Percentiles rank a stretch among this genome's conserved stretches.
phyloP scores from a whole-genome alignment of 768 basidiomycete genomes.

The Brasilioporus rufonigricans region DNA sequence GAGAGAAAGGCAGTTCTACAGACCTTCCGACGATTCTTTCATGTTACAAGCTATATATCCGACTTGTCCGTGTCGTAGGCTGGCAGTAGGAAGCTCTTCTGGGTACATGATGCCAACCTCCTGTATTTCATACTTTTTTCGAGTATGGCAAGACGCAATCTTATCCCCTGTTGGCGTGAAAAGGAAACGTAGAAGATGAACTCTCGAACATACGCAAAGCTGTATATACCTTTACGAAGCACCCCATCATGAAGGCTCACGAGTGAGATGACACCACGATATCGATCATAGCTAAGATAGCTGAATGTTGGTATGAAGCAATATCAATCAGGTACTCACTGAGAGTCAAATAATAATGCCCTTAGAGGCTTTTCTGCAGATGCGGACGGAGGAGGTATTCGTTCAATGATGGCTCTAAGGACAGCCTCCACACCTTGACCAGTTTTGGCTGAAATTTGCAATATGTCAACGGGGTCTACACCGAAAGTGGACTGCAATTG shows the following conservation, averaged over 20 bases:
- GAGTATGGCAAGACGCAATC: constrained; percentile 79
- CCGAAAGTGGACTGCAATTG: constrained; percentile 86
- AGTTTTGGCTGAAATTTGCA: constrained; percentile 90
- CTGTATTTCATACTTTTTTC: constrained; percentile 85
- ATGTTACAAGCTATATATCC: constrained; percentile 94
- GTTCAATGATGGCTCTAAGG: constrained; percentile 74
- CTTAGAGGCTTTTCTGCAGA: constrained; percentile 55
- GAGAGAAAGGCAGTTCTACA: background rate
- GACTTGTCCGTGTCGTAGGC: constrained; percentile 75
- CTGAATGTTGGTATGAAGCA: constrained; percentile 3
- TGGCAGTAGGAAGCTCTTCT: constrained; percentile 73
- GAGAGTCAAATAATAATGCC: constrained; percentile 91
- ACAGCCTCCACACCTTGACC: constrained; percentile 80
- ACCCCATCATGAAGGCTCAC: constrained; percentile 79
- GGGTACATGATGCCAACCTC: constrained; percentile 91
- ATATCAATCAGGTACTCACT: constrained; percentile 46
- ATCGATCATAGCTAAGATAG: constrained; percentile 79
- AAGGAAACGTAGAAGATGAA: background rate
- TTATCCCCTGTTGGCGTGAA: constrained; percentile 66
- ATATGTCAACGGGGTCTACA: constrained; percentile 66
- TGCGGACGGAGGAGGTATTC: constrained; percentile 79
- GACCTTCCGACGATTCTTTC: constrained; percentile 95
- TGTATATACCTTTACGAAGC: constrained; percentile 67
- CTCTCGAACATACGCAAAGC: background rate
- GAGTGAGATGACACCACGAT: constrained; percentile 92